These are phyloP conservation scores for Lachnellula hyalina DNA, from an alignment of 2,329 filamentous ascomycete genomes.

Conservation along the genomic window DNA sequence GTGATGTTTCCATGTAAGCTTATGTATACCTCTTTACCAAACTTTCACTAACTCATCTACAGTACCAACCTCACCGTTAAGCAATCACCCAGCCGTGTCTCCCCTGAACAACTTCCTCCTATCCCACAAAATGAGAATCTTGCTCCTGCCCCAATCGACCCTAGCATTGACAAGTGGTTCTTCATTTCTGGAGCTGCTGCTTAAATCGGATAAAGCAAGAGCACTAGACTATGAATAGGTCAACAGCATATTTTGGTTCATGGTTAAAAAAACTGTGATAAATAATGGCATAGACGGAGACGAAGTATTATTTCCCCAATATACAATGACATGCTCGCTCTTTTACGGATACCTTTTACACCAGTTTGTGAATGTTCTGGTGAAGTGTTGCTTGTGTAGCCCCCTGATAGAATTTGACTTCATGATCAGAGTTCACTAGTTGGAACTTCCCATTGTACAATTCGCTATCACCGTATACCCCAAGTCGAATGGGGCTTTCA, in stretches of 20 bases:
- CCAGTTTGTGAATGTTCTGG: background rate
- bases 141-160: constrained; percentile 81
- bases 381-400: background rate
- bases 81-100: constrained; percentile 68
- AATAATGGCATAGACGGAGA: constrained; percentile 1
- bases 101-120: constrained; percentile 63
- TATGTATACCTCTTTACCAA: background rate
- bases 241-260: background rate
- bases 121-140: constrained; percentile 79
- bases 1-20: constrained; percentile 76
- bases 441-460: background rate
- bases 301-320: background rate
- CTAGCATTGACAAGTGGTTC: constrained; percentile 99
- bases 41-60: constrained; percentile 29
- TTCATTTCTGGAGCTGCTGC: constrained; percentile 97
- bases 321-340: background rate
- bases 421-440: background rate
- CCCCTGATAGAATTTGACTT: background rate
- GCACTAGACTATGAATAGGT: background rate
- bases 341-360: background rate
- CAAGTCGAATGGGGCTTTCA: background rate
- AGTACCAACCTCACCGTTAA: constrained; percentile 77
- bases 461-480: too few relatives aligned
- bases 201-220: constrained; percentile 42
- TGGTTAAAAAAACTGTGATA: background rate